Evolutionary conservation across 257 asterid genomes (phyloP).

Genomic region (Echites panduratus): DNA sequence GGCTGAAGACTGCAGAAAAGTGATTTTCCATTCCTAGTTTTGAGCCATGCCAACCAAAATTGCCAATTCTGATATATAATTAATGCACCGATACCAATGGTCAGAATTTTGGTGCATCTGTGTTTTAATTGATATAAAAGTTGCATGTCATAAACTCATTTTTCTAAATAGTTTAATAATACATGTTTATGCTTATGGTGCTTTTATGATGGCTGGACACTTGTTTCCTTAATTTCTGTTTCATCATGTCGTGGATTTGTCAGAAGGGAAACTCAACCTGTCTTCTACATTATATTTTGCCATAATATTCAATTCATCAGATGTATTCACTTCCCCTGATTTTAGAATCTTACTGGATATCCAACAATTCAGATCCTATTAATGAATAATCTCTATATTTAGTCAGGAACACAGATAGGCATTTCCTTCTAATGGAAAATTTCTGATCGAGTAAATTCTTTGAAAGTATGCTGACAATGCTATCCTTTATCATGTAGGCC

Average conservation of each 20-base stretch:
- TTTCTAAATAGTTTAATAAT: neutral
- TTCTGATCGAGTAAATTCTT: neutral
- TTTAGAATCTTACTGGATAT: neutral
- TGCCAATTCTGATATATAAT: neutral
- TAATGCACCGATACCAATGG: neutral
- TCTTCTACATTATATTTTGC: neutral
- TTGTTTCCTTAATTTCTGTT: neutral
- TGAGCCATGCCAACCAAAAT: neutral
- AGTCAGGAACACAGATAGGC: neutral
- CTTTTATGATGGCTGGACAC: neutral
- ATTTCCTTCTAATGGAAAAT: neutral
- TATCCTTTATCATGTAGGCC: neutral
- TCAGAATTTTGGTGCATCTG: neutral
- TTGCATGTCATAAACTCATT: neutral
- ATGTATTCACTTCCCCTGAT: neutral
- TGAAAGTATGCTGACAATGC: neutral
- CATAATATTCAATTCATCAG: neutral
- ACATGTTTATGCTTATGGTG: neutral
- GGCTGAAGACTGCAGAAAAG: neutral
- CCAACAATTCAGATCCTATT: neutral
- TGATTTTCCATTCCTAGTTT: neutral
- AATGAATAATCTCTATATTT: neutral
- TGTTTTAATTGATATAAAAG: neutral
- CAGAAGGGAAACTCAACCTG: neutral
- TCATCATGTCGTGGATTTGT: neutral